These are phyloP conservation scores for Ophiostoma quercus DNA, from an alignment of 2,329 filamentous ascomycete species.

Conservation along the genomic window DNA sequence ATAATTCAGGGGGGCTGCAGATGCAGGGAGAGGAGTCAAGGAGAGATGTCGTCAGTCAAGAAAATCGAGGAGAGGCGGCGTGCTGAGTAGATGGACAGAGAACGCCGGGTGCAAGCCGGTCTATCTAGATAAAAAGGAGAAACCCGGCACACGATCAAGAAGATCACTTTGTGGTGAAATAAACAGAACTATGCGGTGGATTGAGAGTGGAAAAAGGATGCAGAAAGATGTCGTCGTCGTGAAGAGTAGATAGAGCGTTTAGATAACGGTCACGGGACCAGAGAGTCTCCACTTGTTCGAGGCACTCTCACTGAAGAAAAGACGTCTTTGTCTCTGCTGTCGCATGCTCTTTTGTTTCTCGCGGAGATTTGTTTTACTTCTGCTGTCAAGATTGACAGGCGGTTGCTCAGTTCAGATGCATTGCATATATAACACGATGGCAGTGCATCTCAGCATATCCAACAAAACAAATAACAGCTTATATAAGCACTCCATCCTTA, in stretches of 20 bases:
- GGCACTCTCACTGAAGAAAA: too few species aligned
- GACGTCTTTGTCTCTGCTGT: too few species aligned
- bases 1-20: not conserved
- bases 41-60: too few species aligned
- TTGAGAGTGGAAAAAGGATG: not conserved
- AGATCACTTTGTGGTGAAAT: not conserved
- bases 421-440: too few species aligned
- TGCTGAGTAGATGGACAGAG: not conserved
- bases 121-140: not conserved
- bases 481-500: not conserved
- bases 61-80: not conserved
- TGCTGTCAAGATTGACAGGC: not conserved
- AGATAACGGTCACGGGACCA: not conserved
- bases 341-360: not conserved
- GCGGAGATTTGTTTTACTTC: not conserved
- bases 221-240: not conserved
- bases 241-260: not conserved
- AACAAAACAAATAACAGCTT: not conserved
- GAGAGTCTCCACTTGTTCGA: not conserved
- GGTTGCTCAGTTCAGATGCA: too few species aligned
- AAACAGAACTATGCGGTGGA: not conserved
- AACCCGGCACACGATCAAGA: constrained; percentile 2
- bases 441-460: not conserved
- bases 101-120: not conserved
- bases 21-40: not conserved